phyloP scores from a whole-genome alignment of 441 rosid genomes.

The Eruca vesicaria region DNA sequence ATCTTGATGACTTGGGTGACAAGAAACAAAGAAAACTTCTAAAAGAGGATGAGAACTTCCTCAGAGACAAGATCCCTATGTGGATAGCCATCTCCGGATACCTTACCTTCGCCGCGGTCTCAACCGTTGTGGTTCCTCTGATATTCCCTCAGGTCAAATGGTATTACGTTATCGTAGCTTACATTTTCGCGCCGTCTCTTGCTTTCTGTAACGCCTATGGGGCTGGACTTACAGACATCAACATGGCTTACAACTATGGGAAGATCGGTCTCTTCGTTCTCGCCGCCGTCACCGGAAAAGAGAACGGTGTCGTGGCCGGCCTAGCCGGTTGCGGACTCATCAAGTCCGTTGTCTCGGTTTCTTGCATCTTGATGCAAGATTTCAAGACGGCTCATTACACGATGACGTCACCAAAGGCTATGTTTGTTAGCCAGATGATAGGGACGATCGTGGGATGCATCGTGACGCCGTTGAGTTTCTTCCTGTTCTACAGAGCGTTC shows the following conservation, averaged over 20 bases:
- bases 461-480: slow-evolving; percentile 79
- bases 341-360: slow-evolving; percentile 77
- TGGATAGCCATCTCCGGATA: slow-evolving; percentile 82
- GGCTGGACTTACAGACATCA: slow-evolving; percentile 92
- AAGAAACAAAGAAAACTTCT: slow-evolving; percentile 32
- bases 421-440: slow-evolving; percentile 79
- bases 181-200: slow-evolving; percentile 80
- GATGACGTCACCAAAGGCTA: slow-evolving; percentile 79
- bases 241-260: slow-evolving; percentile 95
- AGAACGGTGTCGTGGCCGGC: slow-evolving; percentile 80
- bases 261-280: slow-evolving; percentile 82
- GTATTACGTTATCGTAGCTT: slow-evolving; percentile 76
- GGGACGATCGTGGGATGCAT: slow-evolving; percentile 89
- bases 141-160: slow-evolving; percentile 94
- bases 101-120: slow-evolving; percentile 53
- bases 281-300: slow-evolving; percentile 66
- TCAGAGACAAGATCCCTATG: slow-evolving; percentile 70
- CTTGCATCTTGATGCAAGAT: slow-evolving; percentile 93
- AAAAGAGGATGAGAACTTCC: slow-evolving; percentile 65
- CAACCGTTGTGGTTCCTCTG: slow-evolving; percentile 65
- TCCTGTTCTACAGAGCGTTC: slow-evolving; percentile 79
- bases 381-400: slow-evolving; percentile 89
- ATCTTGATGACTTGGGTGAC: slow-evolving; percentile 35
- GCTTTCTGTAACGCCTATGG: slow-evolving; percentile 96
- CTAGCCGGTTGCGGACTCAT: slow-evolving; percentile 45